Percentiles rank a stretch among this genome's conserved stretches.
phyloP scores from a whole-genome alignment of 805 yeast genomes.

The Teunomyces atbi region DNA sequence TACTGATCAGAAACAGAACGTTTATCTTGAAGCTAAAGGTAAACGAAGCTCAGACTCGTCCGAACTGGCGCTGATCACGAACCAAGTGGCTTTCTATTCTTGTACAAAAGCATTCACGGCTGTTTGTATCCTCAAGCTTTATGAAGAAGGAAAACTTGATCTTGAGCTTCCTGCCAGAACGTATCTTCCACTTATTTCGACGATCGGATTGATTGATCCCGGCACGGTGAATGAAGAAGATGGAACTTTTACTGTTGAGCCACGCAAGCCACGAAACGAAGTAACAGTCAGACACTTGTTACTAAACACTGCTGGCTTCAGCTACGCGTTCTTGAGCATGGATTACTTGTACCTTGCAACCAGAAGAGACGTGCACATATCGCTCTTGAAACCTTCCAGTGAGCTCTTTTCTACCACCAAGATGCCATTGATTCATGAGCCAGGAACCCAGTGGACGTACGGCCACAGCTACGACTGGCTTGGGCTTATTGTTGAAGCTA shows the following conservation, averaged over 20 bases:
- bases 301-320: conserved; percentile 28
- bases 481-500: conserved; percentile 34
- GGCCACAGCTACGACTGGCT: conserved; percentile 41
- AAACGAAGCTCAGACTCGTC: conserved; percentile 15
- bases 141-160: conserved; percentile 29
- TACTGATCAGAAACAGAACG: conserved; percentile 20
- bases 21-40: conserved; percentile 26
- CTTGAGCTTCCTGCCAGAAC: conserved; percentile 33
- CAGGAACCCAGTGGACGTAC: conserved; percentile 38
- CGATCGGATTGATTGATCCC: conserved; percentile 24
- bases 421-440: conserved; percentile 27
- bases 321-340: conserved; percentile 16
- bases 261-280: conserved; percentile 21
- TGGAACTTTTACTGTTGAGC: conserved; percentile 22
- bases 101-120: conserved; percentile 35
- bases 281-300: conserved; percentile 31
- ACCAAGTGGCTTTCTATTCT: conserved; percentile 23
- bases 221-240: conserved; percentile 23
- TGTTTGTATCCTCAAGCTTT: conserved; percentile 34
- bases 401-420: conserved; percentile 12
- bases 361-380: conserved; percentile 8
- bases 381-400: conserved; percentile 10
- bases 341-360: conserved; percentile 12
- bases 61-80: conserved; percentile 15
- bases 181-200: conserved; percentile 32